A percentile compares a stretch with the other conserved stretches of the same genome.
Conservation (phyloP, 345 rosid genomes). For the Corchorus capsularis region DNA sequence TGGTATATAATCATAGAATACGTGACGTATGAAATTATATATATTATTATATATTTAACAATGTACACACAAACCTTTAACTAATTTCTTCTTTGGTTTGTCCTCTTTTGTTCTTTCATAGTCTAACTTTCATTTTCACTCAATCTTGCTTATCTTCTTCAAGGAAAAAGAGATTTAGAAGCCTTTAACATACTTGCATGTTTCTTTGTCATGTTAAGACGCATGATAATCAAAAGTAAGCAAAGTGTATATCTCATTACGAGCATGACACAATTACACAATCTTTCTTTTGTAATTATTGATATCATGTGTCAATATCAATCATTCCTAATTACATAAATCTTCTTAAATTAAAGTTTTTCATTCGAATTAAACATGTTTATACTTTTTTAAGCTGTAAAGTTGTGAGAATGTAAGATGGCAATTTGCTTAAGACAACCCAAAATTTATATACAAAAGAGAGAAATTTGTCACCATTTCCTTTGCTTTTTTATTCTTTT, state of each 20-base stretch:
- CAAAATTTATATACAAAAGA: background rate
- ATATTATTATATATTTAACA: too few species aligned
- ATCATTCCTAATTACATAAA: background rate
- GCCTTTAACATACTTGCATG: too few species aligned
- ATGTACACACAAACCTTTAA: too few species aligned
- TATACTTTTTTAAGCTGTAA: background rate
- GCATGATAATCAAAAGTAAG: too few species aligned
- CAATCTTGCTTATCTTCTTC: background rate
- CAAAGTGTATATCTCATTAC: background rate
- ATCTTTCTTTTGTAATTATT: too few species aligned
- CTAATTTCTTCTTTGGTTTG: too few species aligned
- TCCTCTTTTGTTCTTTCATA: background rate
- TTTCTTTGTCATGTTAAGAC: too few species aligned
- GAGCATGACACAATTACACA: too few species aligned
- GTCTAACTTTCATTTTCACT: background rate
- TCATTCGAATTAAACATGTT: background rate
- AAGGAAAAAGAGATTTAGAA: background rate
- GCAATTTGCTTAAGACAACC: too few species aligned
- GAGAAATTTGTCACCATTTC: background rate
- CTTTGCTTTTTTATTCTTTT: background rate
- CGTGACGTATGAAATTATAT: too few species aligned
- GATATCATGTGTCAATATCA: background rate
- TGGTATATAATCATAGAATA: background rate
- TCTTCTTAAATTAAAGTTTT: too few species aligned
- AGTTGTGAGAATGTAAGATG: background rate